Conservation (phyloP, 176 grass and related monocot species). For the Rhipidocladum racemiflorum region DNA sequence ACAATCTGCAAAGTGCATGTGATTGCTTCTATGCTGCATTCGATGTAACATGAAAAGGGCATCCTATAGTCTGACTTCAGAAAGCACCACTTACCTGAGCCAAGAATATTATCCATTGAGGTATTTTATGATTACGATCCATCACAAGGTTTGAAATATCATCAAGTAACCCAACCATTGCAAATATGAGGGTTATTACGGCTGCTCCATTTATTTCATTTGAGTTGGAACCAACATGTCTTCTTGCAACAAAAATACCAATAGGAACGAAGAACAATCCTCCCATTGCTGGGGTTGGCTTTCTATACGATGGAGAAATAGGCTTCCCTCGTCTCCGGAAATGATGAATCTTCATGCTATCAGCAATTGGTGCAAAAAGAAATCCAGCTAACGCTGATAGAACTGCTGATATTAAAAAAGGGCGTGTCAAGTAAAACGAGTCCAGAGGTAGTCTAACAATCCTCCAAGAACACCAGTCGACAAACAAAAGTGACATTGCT, state of each 20-base stretch:
- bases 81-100: conserved; percentile 54
- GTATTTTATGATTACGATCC: conserved; percentile 46
- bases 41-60: not conserved
- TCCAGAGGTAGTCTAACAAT: conserved; percentile 90
- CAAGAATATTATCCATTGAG: conserved; percentile 56
- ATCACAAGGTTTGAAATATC: conserved; percentile 50
- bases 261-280: conserved; percentile 85
- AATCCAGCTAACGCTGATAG: conserved; percentile 75
- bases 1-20: conserved; percentile 48
- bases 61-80: not conserved
- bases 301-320: conserved; percentile 53
- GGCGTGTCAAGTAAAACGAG: conserved; percentile 75
- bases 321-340: conserved; percentile 60
- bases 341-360: conserved; percentile 71
- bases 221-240: conserved; percentile 47
- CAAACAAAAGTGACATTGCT: conserved; percentile 65
- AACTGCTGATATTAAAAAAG: conserved; percentile 78
- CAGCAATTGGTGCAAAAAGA: conserved; percentile 75
- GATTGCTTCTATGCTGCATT: conserved; percentile 19
- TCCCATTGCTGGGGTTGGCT: conserved; percentile 76
- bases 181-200: conserved; percentile 68
- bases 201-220: conserved; percentile 61
- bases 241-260: conserved; percentile 71
- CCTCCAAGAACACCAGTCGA: conserved; percentile 93
- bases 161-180: conserved; percentile 75